A percentile compares a stretch with the other conserved stretches of the same genome.
These are phyloP conservation scores for Carex arenaria DNA, from an alignment of 202 grass and related monocot species.

Conservation along the genomic window DNA sequence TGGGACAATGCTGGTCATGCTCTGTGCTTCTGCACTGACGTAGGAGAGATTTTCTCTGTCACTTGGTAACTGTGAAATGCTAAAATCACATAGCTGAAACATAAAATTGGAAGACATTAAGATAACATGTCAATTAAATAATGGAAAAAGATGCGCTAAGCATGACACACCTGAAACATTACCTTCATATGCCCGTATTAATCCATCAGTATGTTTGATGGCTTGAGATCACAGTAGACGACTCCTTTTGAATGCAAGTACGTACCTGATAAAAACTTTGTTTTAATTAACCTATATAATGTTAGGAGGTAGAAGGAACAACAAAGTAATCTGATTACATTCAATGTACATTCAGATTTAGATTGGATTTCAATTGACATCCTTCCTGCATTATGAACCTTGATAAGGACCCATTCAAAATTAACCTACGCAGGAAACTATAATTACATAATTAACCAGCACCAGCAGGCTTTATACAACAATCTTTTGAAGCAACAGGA, in stretches of 20 bases:
- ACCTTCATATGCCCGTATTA: constrained; percentile 90
- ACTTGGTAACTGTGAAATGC: constrained; percentile 78
- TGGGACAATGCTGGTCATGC: no score
- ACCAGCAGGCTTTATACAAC: no score
- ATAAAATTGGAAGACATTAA: constrained; percentile 8
- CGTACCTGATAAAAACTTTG: constrained; percentile 44
- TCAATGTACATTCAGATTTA: background rate
- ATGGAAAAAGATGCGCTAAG: background rate
- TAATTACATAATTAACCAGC: no score
- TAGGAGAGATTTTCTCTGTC: constrained; percentile 62
- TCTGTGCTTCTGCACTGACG: background rate
- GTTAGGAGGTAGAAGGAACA: background rate
- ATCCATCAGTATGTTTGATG: no score
- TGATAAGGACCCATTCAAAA: background rate
- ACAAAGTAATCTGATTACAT: background rate
- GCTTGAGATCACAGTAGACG: no score
- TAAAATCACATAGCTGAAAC: constrained; percentile 87
- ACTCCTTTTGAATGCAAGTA: constrained; percentile 99
- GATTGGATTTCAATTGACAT: background rate
- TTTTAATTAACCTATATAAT: constrained; percentile 26
- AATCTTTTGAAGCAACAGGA: no score
- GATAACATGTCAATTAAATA: constrained; percentile 3
- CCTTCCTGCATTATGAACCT: background rate
- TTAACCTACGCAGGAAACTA: background rate
- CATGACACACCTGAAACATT: constrained; percentile 1